These are phyloP conservation scores for Calonectria honghensis DNA, from an alignment of 2,329 filamentous ascomycete genomes.

Conservation along the genomic window DNA sequence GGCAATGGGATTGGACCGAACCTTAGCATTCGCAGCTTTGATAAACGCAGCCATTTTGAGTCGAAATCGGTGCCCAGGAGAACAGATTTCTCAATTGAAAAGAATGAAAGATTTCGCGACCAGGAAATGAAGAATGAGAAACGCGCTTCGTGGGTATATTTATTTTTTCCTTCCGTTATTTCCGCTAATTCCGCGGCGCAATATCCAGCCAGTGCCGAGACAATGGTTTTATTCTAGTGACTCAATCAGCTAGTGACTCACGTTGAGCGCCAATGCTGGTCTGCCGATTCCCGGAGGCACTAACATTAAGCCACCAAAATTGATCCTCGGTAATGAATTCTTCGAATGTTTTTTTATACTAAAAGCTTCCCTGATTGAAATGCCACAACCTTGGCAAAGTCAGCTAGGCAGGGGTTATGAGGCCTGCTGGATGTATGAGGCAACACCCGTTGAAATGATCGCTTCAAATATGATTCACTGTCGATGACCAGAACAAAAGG, in stretches of 20 bases:
- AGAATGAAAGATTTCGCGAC: not conserved
- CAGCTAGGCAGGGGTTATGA: not conserved
- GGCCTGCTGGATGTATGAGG: not conserved
- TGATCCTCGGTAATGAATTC: not conserved
- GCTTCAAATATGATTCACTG: not conserved
- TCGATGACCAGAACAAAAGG: not conserved
- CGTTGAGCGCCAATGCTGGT: not conserved
- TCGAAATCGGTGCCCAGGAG: not conserved
- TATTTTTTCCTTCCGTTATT: not conserved
- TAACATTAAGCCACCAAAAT: not conserved
- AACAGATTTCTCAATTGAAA: not conserved
- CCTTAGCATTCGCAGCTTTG: slow-evolving; percentile 89
- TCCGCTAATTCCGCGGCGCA: not conserved
- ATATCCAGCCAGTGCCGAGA: not conserved
- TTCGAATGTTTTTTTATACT: not conserved
- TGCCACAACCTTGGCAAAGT: not conserved
- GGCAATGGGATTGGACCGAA: slow-evolving; percentile 85
- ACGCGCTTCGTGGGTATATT: not conserved
- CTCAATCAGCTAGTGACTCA: not conserved
- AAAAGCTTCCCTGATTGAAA: not conserved
- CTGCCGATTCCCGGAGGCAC: slow-evolving; percentile 2
- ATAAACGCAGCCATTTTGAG: slow-evolving; percentile 83
- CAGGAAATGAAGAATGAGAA: not conserved
- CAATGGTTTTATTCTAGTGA: not conserved
- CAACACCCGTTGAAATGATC: not conserved